Percentiles rank a stretch among this genome's conserved stretches.
Conservation (phyloP, 2,329 filamentous ascomycete genomes). For the Drechslerella coelobrocha region DNA sequence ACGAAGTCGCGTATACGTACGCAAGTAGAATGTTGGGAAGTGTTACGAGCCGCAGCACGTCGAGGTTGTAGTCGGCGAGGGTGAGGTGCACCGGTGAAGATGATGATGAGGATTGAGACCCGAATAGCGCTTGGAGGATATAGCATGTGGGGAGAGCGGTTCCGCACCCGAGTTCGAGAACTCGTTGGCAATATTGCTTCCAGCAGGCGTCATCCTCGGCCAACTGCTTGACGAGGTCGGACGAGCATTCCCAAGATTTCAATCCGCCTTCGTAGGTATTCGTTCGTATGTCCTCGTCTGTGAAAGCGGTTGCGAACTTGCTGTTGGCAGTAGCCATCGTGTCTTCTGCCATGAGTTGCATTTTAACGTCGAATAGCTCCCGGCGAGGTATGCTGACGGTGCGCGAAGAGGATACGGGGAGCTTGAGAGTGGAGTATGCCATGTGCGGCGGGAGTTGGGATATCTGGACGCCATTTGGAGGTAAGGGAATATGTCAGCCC, state of each 20-base stretch:
- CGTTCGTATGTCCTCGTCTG: constrained; percentile 74
- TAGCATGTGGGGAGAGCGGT: constrained; percentile 76
- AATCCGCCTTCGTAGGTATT: constrained; percentile 86
- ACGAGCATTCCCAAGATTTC: constrained; percentile 87
- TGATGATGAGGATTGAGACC: constrained; percentile 50
- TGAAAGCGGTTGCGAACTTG: constrained; percentile 40
- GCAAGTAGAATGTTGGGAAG: constrained; percentile 77
- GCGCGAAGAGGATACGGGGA: constrained; percentile 67
- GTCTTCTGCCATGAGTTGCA: constrained; percentile 77
- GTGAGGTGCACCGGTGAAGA: constrained; percentile 64
- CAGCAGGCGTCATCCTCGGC: constrained; percentile 55
- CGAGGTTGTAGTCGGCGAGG: constrained; percentile 79
- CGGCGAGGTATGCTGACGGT: constrained; percentile 70
- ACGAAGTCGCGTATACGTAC: constrained; percentile 66
- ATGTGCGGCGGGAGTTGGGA: constrained; percentile 73
- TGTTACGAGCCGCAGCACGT: constrained; percentile 78
- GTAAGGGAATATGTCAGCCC: not conserved
- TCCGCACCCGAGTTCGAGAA: constrained; percentile 73
- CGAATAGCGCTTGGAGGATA: constrained; percentile 69
- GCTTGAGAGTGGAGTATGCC: constrained; percentile 69
- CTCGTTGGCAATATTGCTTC: constrained; percentile 16
- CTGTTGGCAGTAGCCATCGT: constrained; percentile 52
- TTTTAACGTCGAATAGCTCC: constrained; percentile 80
- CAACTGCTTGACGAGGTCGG: constrained; percentile 77
- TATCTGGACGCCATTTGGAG: constrained; percentile 27